Percentiles rank a stretch among this genome's conserved stretches.
Conservation (phyloP, 1,284 basidiomycete species). For the Anthracocystis walkeri region DNA sequence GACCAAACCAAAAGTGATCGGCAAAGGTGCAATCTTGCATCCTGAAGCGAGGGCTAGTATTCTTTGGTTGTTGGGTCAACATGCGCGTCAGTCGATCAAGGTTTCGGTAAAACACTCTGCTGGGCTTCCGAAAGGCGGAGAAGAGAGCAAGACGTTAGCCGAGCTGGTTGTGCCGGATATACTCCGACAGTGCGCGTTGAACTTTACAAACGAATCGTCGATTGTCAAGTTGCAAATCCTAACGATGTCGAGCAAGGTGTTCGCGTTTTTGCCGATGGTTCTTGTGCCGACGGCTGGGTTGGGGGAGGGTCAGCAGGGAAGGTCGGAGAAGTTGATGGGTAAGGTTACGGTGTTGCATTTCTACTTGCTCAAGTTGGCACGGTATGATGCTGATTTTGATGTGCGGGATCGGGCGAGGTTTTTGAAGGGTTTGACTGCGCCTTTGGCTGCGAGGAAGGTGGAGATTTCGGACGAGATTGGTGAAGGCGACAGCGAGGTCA, state of each 20-base stretch:
- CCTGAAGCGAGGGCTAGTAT: conserved; percentile 53
- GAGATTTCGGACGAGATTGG: no score
- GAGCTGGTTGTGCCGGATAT: conserved; percentile 62
- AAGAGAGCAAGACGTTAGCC: conserved; percentile 46
- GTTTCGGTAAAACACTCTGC: conserved; percentile 4
- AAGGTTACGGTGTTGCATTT: conserved; percentile 46
- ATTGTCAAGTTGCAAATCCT: conserved; percentile 59
- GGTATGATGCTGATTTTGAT: conserved; percentile 59
- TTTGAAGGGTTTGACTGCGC: conserved; percentile 56
- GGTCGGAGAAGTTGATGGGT: conserved; percentile 18
- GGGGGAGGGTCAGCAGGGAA: conserved; percentile 19
- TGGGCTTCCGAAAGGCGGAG: not conserved
- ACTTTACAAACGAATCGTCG: conserved; percentile 59
- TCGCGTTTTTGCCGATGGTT: conserved; percentile 42
- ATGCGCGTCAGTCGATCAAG: conserved; percentile 39
- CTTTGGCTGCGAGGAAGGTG: conserved; percentile 13
- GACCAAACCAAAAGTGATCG: conserved; percentile 43
- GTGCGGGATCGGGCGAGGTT: conserved; percentile 64
- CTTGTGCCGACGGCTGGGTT: conserved; percentile 4
- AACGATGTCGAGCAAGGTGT: conserved; percentile 59
- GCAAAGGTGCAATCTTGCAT: conserved; percentile 51
- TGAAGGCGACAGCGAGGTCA: not conserved
- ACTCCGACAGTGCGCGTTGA: conserved; percentile 59
- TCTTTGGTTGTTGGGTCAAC: conserved; percentile 66
- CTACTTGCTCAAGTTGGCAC: conserved; percentile 59